These are phyloP conservation scores for Saururus chinensis DNA, from an alignment of 164 flowering plant species.

Conservation along the genomic window DNA sequence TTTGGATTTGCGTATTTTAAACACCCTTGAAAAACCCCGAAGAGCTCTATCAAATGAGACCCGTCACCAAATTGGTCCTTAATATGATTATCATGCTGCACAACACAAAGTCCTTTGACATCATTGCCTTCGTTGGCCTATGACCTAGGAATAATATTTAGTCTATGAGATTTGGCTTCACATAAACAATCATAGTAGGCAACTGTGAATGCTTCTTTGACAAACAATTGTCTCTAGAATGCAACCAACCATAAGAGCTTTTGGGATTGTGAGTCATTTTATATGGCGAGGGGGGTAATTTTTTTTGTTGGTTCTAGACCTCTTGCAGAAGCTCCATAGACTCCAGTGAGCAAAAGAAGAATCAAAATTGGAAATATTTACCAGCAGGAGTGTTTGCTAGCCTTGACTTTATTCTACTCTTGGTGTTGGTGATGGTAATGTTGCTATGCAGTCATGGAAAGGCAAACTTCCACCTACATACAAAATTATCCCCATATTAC, in stretches of 20 bases:
- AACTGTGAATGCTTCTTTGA: constrained; percentile 38
- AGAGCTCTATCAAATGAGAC: too few species aligned
- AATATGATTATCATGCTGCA: too few species aligned
- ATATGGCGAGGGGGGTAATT: constrained; percentile 34
- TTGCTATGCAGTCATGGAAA: constrained; percentile 24
- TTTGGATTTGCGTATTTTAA: too few species aligned
- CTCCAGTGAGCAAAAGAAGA: constrained; percentile 16
- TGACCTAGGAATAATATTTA: too few species aligned
- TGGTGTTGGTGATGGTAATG: constrained; percentile 26
- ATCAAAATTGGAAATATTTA: constrained; percentile 26
- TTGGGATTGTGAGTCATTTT: constrained; percentile 48
- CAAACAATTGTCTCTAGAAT: constrained; percentile 57
- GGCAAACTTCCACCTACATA: too few species aligned
- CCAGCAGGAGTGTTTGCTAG: constrained; percentile 68
- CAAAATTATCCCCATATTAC: too few species aligned
- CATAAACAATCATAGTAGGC: too few species aligned
- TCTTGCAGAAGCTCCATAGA: constrained; percentile 21
- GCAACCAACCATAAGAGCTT: constrained; percentile 43
- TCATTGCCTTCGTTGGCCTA: too few species aligned
- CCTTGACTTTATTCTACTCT: constrained; percentile 36
- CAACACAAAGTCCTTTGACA: too few species aligned
- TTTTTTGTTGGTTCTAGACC: constrained; percentile 50
- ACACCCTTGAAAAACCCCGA: too few species aligned
- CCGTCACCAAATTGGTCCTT: too few species aligned
- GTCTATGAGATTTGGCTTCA: too few species aligned